phyloP scores from a whole-genome alignment of 2,329 filamentous ascomycete species.

The Epichloe typhina region DNA sequence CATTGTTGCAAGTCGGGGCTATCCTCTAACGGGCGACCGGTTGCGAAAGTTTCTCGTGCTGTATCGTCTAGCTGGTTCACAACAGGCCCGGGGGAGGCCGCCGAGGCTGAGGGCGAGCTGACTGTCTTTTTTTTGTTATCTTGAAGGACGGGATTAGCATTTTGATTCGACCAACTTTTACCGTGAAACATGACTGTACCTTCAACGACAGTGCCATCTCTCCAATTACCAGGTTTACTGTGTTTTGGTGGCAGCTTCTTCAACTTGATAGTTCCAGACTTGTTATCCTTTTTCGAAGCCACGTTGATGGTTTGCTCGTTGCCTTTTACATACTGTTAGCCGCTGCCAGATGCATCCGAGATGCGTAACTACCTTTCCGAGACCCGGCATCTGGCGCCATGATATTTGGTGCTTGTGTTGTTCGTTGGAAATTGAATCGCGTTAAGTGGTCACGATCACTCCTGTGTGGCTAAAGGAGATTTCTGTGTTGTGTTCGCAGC shows the following conservation, averaged over 20 bases:
- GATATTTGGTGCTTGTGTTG: neutral
- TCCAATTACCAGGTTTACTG: constrained; percentile 58
- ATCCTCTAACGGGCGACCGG: constrained; percentile 71
- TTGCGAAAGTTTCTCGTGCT: constrained; percentile 66
- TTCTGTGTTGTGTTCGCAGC: neutral
- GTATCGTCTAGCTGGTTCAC: constrained; percentile 61
- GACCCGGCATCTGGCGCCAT: constrained; percentile 12
- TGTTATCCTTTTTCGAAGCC: constrained; percentile 40
- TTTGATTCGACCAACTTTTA: neutral
- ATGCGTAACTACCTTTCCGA: constrained; percentile 16
- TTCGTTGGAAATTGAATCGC: neutral
- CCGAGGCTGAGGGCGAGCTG: constrained; percentile 27
- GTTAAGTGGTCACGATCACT: neutral
- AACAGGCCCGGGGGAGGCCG: constrained; percentile 38
- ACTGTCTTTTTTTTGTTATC: constrained; percentile 43
- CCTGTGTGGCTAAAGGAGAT: neutral
- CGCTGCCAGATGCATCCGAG: neutral
- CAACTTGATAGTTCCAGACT: constrained; percentile 43
- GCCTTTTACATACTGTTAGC: constrained; percentile 1
- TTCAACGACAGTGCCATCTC: constrained; percentile 49
- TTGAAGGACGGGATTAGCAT: constrained; percentile 9
- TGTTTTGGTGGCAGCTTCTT: constrained; percentile 51
- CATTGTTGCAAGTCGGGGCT: constrained; percentile 68
- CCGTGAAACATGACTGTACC: constrained; percentile 28
- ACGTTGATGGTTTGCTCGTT: constrained; percentile 47